Percentiles rank a stretch among this genome's conserved stretches.
These are phyloP conservation scores for Dictyostelium brefeldianum DNA, from an alignment of 78 protist genomes.

Conservation along the genomic window DNA sequence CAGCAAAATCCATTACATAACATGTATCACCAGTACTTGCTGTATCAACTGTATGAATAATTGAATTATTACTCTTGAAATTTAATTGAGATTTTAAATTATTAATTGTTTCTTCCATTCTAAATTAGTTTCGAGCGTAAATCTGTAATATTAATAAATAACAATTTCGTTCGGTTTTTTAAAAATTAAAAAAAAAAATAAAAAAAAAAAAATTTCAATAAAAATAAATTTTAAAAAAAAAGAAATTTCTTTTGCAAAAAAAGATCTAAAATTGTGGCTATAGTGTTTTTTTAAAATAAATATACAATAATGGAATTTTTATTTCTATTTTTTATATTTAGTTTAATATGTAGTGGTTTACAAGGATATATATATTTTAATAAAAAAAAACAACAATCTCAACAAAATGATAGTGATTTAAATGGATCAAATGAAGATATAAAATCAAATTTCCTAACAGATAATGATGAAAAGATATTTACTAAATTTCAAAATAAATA, in stretches of 20 bases:
- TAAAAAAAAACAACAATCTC: not conserved
- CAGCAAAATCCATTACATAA: slow-evolving; percentile 22
- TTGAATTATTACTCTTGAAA: not conserved
- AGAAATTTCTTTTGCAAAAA: not conserved
- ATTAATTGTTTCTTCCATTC: not conserved
- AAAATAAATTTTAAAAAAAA: not conserved
- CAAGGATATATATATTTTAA: slow-evolving; percentile 6
- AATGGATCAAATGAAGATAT: not conserved
- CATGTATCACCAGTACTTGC: slow-evolving; percentile 4
- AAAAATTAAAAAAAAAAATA: not conserved
- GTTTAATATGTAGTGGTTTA: slow-evolving; percentile 9
- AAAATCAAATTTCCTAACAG: not conserved
- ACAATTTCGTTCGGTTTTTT: not conserved
- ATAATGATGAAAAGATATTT: slow-evolving; percentile 7
- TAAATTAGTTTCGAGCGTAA: too few relatives aligned
- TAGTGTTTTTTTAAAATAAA: not conserved
- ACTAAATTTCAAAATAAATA: slow-evolving; percentile 57
- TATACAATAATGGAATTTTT: not conserved
- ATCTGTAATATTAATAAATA: too few relatives aligned
- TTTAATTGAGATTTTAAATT: not conserved
- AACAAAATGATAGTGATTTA: not conserved
- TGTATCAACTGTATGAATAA: slow-evolving; percentile 32
- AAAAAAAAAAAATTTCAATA: not conserved
- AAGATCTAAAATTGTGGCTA: not conserved
- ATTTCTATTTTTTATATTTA: not conserved